A percentile compares a stretch with the other conserved stretches of the same genome.
Evolutionary conservation across 2,329 filamentous ascomycete species (phyloP).

Genomic region (Fusarium domesticum): DNA sequence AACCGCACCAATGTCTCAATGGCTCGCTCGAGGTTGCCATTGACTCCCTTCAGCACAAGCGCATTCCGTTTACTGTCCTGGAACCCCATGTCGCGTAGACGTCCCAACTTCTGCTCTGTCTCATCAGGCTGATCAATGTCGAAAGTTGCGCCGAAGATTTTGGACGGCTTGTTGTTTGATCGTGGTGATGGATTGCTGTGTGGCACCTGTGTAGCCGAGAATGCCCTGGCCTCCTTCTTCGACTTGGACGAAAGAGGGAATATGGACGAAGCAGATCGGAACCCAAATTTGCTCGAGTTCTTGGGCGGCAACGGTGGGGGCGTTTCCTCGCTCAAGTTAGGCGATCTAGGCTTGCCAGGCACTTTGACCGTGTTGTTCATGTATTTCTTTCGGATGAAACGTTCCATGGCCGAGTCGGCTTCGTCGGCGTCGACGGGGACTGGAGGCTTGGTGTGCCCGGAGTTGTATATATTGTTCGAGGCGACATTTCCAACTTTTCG

Average conservation of each 20-base stretch:
- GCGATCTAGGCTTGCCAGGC: slow-evolving; percentile 35
- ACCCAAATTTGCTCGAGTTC: slow-evolving; percentile 60
- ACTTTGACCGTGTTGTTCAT: slow-evolving; percentile 52
- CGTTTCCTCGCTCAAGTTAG: slow-evolving; percentile 51
- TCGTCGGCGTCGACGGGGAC: slow-evolving; percentile 90
- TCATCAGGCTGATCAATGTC: slow-evolving; percentile 53
- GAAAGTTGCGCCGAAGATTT: slow-evolving; percentile 67
- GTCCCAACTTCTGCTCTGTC: slow-evolving; percentile 71
- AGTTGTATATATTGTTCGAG: slow-evolving; percentile 88
- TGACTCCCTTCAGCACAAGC: slow-evolving; percentile 75
- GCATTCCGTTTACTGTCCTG: slow-evolving; percentile 76
- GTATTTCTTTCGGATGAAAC: slow-evolving; percentile 94
- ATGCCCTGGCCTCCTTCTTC: slow-evolving; percentile 49
- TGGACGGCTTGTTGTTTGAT: slow-evolving; percentile 62
- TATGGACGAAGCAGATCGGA: slow-evolving; percentile 63
- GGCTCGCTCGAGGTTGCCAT: slow-evolving; percentile 80
- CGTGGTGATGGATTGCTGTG: slow-evolving; percentile 37
- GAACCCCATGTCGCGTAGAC: slow-evolving; percentile 89
- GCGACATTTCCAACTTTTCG: slow-evolving; percentile 81
- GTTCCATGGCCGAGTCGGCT: slow-evolving; percentile 89
- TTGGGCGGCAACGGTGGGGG: slow-evolving; percentile 61
- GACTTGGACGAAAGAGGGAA: slow-evolving; percentile 61
- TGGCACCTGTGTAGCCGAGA: slow-evolving; percentile 26
- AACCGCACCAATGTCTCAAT: slow-evolving; percentile 81
- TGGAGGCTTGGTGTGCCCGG: slow-evolving; percentile 75